Base-by-base conservation (phyloP, 1,284 basidiomycete genomes). In the Sanghuangporus weigelae region DNA sequence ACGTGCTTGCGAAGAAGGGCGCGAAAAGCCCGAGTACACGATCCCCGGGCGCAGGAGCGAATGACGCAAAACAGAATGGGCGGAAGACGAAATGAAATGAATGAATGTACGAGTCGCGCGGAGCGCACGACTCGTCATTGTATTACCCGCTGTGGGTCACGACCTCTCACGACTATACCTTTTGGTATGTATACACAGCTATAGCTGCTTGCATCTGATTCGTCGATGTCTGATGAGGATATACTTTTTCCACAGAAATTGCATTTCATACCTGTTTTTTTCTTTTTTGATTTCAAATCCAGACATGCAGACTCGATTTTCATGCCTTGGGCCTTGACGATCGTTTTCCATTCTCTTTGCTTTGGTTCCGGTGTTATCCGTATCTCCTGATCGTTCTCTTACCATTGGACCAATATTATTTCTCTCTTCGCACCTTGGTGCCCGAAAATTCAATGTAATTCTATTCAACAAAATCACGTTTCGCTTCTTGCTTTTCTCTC, bases 1-100 rank as follows among this genome's bases (percentile, higher is more conserved):
- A 79, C 67, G 75, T 85, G 60, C 73, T 85, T 64, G 77, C 78
- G 72, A 84, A 81, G 75, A 84, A 81, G 70, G 69, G 62, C 67
- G 26, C 48, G 26, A 50, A 50, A 70, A 60, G 69, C 72, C 51
- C 76, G 75, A 73, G 71, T 70, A 63, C 54, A 57, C 51, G 51
- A 19, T 14, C 55, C 49, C 42, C 63, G 57, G 38, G 31, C 53
- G 51, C 40, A 7, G 16, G 8, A n/a, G 36, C 31, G 35, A 44
- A 23, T 31, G 48, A 48, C 54, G 48, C 36, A 49, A 62, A 49
- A 49, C 42, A 31, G 31, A 19, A 16, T 14, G 44, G 16, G 44
- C 60, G 59, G 57, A 50, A 42, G 38, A 39, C 48, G 48, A 57
- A 64, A 48, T 23, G 35, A 59, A 26, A 14, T 46, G 46, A 36